Conservation (phyloP, 2,329 filamentous ascomycete species). For the Diaporthe sp. region DNA sequence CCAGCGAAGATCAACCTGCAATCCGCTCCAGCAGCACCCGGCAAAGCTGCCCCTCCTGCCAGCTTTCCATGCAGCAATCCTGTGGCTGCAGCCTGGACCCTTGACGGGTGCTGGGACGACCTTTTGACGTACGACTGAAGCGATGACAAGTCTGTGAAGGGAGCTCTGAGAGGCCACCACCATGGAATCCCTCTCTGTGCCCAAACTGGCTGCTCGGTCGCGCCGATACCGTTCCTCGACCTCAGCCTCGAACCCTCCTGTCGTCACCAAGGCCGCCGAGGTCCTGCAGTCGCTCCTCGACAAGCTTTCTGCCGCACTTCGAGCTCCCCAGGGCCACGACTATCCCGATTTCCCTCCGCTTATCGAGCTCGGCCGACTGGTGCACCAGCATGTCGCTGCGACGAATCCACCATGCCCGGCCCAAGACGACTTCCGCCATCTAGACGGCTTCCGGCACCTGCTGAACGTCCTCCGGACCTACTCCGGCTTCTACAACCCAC, state of each 20-base stretch:
- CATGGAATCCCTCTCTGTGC: constrained; percentile 39
- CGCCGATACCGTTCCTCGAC: constrained; percentile 75
- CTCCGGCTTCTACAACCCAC: constrained; percentile 81
- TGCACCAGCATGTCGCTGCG: constrained; percentile 73
- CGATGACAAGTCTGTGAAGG: constrained; percentile 37
- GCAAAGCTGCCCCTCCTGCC: constrained; percentile 30
- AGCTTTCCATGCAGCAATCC: constrained; percentile 45
- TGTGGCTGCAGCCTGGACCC: constrained; percentile 47
- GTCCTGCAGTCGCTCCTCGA: constrained; percentile 69
- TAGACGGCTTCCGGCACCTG: constrained; percentile 82
- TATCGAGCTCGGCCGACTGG: constrained; percentile 69
- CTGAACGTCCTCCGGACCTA: constrained; percentile 78
- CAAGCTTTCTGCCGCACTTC: constrained; percentile 53
- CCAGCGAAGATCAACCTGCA: background rate
- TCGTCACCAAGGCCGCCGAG: constrained; percentile 71
- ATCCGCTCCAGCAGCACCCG: constrained; percentile 1
- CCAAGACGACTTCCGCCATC: constrained; percentile 87
- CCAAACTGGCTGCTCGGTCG: constrained; percentile 63
- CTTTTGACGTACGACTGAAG: constrained; percentile 38
- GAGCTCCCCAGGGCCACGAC: constrained; percentile 50
- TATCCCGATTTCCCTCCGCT: constrained; percentile 65
- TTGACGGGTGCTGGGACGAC: constrained; percentile 50
- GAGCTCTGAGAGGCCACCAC: constrained; percentile 11
- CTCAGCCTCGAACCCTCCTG: constrained; percentile 67
- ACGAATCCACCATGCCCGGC: constrained; percentile 59